Conservation (phyloP, 192 early-diverging fungal genomes). For the Backusella macrospora region DNA sequence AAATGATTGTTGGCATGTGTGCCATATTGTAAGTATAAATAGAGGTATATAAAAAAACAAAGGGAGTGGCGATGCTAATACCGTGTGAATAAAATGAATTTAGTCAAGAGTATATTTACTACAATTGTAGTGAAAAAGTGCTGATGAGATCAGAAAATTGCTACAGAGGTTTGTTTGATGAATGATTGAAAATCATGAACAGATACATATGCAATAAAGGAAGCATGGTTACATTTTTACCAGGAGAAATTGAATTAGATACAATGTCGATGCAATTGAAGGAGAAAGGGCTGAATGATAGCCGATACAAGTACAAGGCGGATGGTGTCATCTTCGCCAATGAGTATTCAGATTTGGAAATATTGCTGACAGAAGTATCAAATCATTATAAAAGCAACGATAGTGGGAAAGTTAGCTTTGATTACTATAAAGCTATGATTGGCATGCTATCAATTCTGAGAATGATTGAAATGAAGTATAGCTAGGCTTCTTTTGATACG, state of each 20-base stretch:
- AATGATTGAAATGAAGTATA: background rate
- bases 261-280: background rate
- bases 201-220: background rate
- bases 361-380: conserved; percentile 9
- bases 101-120: background rate
- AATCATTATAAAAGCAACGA: background rate
- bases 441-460: background rate
- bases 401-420: background rate
- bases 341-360: background rate
- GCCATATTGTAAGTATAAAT: conserved; percentile 5
- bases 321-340: background rate
- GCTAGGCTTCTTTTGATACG: background rate
- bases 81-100: background rate
- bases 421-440: conserved; percentile 8
- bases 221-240: background rate
- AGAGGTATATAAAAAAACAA: too few relatives aligned
- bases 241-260: conserved; percentile 12
- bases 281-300: conserved; percentile 7
- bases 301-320: conserved; percentile 3
- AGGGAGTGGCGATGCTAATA: too few relatives aligned
- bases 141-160: background rate
- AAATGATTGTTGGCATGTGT: background rate
- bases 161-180: background rate
- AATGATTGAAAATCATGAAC: background rate
- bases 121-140: background rate